Evolutionary conservation across 768 basidiomycete genomes (phyloP), one percentile per base, ranked within the genome.

Genomic region (Suillus bovinus): DNA sequence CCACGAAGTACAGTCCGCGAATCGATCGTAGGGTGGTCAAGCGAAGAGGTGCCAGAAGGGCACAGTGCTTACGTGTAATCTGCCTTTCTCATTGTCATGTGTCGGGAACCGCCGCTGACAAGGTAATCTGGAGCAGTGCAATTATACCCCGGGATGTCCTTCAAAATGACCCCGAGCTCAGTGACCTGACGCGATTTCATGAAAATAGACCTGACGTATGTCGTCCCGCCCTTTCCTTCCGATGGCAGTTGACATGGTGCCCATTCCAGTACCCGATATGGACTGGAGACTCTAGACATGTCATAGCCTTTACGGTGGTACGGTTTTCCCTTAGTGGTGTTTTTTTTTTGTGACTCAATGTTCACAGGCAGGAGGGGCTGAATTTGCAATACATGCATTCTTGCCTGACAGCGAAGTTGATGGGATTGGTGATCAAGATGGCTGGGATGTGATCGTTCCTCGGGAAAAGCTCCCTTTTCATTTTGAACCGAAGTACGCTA

Each of bases 31-130:
- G 71, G 73, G 10, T 68, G 72, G 33, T 78, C 77, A 22, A 67
- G 69, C 44, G 63, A 73, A 16, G 69, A 73, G 31, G 64, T 60
- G 5, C 65, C 72, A 42, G 70, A 73, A 64, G 65, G 71, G 17
- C 59, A 77, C 65, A 78, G 77, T 39, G 73, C 81, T 70, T 87
- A 84, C 68, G 78, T 80, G 84, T 82, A 42, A 60, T 31, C 11
- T 52, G 11, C 47, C 58, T 44, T 36, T 34, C n/a, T 52, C 58
- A 27, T 59, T 68, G 60, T 58, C 64, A 53, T 50, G 59, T 61
- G 34, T 57, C 59, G 52, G 52, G 33, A 54, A 61, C 59, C 33
- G 29, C 41, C 49, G 34, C 41, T 36, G 38, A 27, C 13, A 36
- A 56, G 41, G 41, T 31, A 65, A 46, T 17, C 52, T 60, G 6